Percentiles rank a stretch among this genome's conserved stretches.
Evolutionary conservation across 805 yeast species (phyloP).

Genomic region (Candida stauntonica): DNA sequence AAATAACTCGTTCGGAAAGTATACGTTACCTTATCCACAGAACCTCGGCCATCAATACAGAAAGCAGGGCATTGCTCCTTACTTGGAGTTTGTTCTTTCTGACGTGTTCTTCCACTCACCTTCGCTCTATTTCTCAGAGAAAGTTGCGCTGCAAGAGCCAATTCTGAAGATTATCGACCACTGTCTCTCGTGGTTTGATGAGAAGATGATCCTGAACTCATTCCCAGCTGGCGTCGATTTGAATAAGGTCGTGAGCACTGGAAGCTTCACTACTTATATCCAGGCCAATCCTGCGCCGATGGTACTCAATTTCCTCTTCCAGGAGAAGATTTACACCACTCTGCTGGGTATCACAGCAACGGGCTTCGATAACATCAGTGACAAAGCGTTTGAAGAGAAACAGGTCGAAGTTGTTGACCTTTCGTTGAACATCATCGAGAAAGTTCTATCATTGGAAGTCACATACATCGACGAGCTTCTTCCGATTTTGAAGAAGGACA

Average conservation of each 20-base stretch:
- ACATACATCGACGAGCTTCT: constrained; percentile 53
- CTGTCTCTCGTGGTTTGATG: constrained; percentile 47
- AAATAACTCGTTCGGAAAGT: constrained; percentile 34
- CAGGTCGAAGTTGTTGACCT: constrained; percentile 35
- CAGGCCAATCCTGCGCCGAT: constrained; percentile 70
- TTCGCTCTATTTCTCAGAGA: constrained; percentile 33
- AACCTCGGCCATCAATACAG: constrained; percentile 60
- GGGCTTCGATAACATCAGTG: constrained; percentile 56
- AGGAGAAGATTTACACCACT: constrained; percentile 49
- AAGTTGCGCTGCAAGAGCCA: constrained; percentile 44
- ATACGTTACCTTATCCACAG: constrained; percentile 49
- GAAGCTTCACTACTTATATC: constrained; percentile 45
- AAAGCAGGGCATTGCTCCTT: constrained; percentile 72
- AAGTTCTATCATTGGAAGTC: constrained; percentile 49
- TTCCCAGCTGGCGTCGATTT: constrained; percentile 48
- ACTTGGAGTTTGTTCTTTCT: constrained; percentile 64
- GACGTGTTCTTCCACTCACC: constrained; percentile 59
- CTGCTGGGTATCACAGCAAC: constrained; percentile 52
- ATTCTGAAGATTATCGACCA: constrained; percentile 49
- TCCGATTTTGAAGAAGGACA: constrained; percentile 42
- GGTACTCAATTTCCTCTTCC: constrained; percentile 56
- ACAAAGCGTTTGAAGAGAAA: constrained; percentile 31
- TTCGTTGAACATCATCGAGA: constrained; percentile 41
- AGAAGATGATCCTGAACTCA: constrained; percentile 46
- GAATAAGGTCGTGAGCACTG: constrained; percentile 42